phyloP scores from a whole-genome alignment of 257 asterid species.

The Solanum peruvianum region DNA sequence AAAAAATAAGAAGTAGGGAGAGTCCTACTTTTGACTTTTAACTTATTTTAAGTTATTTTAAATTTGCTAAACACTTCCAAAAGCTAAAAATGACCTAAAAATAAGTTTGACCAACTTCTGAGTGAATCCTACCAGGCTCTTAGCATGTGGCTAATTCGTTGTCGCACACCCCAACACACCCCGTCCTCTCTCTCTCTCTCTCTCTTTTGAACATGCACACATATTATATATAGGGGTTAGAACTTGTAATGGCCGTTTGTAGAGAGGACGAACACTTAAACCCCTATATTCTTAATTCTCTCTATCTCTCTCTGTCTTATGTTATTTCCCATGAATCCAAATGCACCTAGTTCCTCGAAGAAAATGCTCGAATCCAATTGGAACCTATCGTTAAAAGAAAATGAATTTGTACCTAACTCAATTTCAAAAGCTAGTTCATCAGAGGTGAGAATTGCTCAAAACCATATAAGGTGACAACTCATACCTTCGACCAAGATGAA shows the following conservation, averaged over 20 bases:
- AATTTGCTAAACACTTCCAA: not conserved
- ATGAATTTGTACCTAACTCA: not conserved
- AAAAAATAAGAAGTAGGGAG: not conserved
- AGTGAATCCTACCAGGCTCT: not conserved
- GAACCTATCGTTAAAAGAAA: not conserved
- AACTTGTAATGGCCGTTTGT: not conserved
- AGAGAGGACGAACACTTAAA: not conserved
- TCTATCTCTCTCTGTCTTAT: not conserved
- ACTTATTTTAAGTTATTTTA: too few species aligned
- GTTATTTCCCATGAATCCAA: not conserved
- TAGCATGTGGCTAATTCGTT: not conserved
- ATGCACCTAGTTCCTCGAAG: not conserved
- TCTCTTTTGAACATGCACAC: not conserved
- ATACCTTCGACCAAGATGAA: not conserved
- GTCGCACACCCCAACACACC: not conserved
- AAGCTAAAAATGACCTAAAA: not conserved
- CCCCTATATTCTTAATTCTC: not conserved
- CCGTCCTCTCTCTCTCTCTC: not conserved
- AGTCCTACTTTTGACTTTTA: not conserved
- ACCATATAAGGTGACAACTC: not conserved
- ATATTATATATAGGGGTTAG: not conserved
- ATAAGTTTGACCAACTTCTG: not conserved
- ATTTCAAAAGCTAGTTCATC: not conserved
- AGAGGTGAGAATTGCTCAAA: not conserved
- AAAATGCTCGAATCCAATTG: not conserved